Evolutionary conservation across 1,284 basidiomycete species (phyloP).

Genomic region (Marasmius oreades): DNA sequence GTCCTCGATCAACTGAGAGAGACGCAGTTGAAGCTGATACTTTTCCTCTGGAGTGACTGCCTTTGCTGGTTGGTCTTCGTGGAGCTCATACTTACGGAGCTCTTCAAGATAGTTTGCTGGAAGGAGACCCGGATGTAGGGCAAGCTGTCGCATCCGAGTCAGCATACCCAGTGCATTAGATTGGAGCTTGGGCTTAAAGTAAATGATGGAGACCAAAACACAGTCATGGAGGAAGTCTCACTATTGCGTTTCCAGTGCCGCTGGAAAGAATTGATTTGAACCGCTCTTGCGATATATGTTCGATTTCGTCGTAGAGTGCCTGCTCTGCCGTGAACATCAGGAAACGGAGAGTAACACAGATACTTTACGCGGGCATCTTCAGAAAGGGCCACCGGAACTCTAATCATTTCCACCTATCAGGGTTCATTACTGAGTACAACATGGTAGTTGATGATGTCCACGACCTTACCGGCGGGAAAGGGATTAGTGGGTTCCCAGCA

Average conservation of each 20-base stretch:
- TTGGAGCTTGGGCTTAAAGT: conserved; percentile 43
- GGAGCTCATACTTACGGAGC: conserved; percentile 38
- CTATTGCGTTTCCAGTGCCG: conserved; percentile 33
- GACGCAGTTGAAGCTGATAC: conserved; percentile 54
- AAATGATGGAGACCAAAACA: neutral
- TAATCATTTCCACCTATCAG: conserved; percentile 64
- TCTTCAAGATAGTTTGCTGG: conserved; percentile 76
- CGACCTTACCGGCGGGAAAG: conserved; percentile 65
- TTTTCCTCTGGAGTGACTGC: conserved; percentile 48
- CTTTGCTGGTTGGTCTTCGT: conserved; percentile 28
- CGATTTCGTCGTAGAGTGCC: conserved; percentile 75
- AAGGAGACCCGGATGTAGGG: conserved; percentile 76
- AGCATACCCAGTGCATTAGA: conserved; percentile 78
- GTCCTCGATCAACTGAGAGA: conserved; percentile 74
- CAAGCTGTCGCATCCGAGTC: conserved; percentile 84
- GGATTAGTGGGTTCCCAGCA: conserved; percentile 67
- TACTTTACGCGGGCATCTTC: conserved; percentile 60
- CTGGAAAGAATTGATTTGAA: conserved; percentile 57
- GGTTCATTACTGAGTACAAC: neutral
- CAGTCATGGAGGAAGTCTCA: conserved; percentile 17
- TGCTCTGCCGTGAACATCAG: neutral
- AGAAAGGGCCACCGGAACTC: conserved; percentile 67
- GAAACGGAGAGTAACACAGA: neutral
- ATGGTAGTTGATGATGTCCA: neutral
- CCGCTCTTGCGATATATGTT: conserved; percentile 57